Percentiles rank a stretch among this genome's conserved stretches.
Conservation (phyloP, 2,329 filamentous ascomycete genomes). For the Botrytis elliptica region DNA sequence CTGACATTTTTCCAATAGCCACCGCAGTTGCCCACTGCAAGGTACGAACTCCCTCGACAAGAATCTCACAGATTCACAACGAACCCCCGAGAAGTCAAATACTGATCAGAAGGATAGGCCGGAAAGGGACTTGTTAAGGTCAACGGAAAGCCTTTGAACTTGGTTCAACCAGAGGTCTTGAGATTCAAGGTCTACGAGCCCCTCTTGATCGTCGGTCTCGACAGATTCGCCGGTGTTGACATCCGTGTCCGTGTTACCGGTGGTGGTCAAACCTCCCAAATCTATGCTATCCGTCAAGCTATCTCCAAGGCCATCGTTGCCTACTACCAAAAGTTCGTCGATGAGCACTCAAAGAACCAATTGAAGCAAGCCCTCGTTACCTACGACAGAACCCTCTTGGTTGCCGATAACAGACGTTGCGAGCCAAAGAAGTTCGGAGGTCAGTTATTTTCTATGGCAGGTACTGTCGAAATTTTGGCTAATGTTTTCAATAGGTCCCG, state of each 20-base stretch:
- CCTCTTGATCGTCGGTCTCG: slow-evolving; percentile 91
- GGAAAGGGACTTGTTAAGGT: slow-evolving; percentile 95
- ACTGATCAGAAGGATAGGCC: slow-evolving; percentile 47
- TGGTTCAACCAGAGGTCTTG: slow-evolving; percentile 94
- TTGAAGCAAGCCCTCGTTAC: slow-evolving; percentile 95
- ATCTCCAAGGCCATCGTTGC: slow-evolving; percentile 96
- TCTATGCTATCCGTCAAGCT: slow-evolving; percentile 98
- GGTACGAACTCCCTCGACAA: slow-evolving; percentile 47
- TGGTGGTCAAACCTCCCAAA: slow-evolving; percentile 96
- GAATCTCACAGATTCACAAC: not conserved
- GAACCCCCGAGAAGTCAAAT: slow-evolving; percentile 6
- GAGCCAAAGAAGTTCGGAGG: slow-evolving; percentile 92
- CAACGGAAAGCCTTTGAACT: slow-evolving; percentile 92
- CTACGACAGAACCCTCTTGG: slow-evolving; percentile 95
- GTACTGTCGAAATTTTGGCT: slow-evolving; percentile 22
- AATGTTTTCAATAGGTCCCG: slow-evolving; percentile 67
- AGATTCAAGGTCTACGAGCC: slow-evolving; percentile 99
- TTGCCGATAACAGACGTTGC: slow-evolving; percentile 97
- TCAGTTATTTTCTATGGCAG: slow-evolving; percentile 26
- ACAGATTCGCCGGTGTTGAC: slow-evolving; percentile 96
- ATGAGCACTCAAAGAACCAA: slow-evolving; percentile 99
- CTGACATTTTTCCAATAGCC: slow-evolving; percentile 47
- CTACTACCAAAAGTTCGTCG: slow-evolving; percentile 99
- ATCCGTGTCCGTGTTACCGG: slow-evolving; percentile 95
- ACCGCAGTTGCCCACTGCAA: slow-evolving; percentile 76